These are phyloP conservation scores for Candida sp. DNA, from an alignment of 1,139 yeast genomes.

Conservation along the genomic window DNA sequence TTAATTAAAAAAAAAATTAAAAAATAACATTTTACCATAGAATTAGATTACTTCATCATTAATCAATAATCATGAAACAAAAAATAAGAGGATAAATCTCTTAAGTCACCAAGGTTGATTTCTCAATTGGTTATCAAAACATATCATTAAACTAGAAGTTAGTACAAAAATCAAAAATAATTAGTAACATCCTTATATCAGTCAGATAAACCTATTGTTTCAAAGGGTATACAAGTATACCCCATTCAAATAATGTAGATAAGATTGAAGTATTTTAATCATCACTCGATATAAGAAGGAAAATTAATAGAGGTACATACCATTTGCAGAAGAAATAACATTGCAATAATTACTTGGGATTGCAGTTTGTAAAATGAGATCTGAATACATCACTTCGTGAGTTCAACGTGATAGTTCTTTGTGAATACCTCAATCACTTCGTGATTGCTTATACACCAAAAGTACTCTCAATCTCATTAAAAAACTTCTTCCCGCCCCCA, in stretches of 20 bases:
- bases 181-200: neutral
- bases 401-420: neutral
- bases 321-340: too few species aligned
- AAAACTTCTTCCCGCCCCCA: constrained; percentile 54
- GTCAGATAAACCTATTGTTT: neutral
- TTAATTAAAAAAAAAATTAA: too few species aligned
- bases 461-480: constrained; percentile 32
- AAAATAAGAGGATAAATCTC: too few species aligned
- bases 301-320: too few species aligned
- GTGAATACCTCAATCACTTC: neutral
- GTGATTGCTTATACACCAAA: constrained; percentile 2
- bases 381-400: too few species aligned
- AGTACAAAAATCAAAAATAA: neutral
- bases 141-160: neutral
- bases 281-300: neutral
- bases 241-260: constrained; percentile 3
- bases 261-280: constrained; percentile 1
- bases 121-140: too few species aligned
- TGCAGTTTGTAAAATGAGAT: too few species aligned
- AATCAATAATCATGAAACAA: too few species aligned
- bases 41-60: too few species aligned
- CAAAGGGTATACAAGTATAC: neutral
- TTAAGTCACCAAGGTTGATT: too few species aligned
- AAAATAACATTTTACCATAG: too few species aligned
- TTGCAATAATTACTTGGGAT: too few species aligned